Base-by-base conservation (phyloP, 108 stramenopile species). In the Skeletonema grethae region DNA sequence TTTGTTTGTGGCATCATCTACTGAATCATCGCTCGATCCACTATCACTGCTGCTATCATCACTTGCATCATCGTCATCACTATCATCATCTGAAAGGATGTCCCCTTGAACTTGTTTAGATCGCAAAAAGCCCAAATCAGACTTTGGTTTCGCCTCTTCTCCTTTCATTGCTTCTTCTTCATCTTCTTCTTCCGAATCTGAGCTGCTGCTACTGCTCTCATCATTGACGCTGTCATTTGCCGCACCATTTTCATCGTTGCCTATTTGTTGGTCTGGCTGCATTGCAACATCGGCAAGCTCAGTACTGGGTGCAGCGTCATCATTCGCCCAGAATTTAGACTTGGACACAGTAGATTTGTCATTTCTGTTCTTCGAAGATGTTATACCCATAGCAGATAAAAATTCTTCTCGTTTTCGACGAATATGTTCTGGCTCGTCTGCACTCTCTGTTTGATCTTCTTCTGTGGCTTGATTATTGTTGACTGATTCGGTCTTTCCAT, bases 251-350 rank as follows among this genome's bases (percentile, higher is more conserved):
- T 72, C 29, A n/a, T 61, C 72, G 32, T 28, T 48, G 22, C 55
- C 9, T 16, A 45, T 55, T 15, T 57, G 41, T 36, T 30, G 34
- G 7, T 36, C 60, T 38, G 11, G 30, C 45, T 70, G 36, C 13
- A 8, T 64, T 45, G 1, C 30, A 24, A 12, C 32, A 18, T 13
- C 28, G 32, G 66, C 56, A 8, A 65, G 25, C 38, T 80, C 79
- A 32, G 48, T 48, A 15, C 30, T 31, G 12, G 59, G 56, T 25
- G 61, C 73, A 5, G 57, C 92, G 75, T 87, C 90, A 73, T 96
- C 92, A 62, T 96, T 94, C 9, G 89, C 83, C 95, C 92, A 93
- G 65, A 94, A 92, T 57, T 90, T 90, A 2, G 86, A 75, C 53
- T 90, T 90, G 28, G 76, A 70, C 7, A 67, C 69, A 4, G 36